phyloP scores from a whole-genome alignment of 1,139 yeast genomes.

The Lodderomyces oxycetoniae region DNA sequence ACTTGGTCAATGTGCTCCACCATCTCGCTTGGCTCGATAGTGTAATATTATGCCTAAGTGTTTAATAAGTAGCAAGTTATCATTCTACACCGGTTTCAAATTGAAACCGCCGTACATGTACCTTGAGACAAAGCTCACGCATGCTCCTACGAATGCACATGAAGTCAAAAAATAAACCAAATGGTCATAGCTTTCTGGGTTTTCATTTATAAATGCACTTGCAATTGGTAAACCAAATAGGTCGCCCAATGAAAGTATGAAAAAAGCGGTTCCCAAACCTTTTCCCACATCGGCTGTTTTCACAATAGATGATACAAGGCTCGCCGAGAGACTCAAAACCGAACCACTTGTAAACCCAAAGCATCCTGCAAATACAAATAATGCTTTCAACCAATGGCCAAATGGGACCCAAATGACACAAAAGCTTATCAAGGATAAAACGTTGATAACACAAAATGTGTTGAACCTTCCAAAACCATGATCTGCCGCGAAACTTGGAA shows the following conservation, averaged over 20 bases:
- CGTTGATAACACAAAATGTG: constrained; percentile 20
- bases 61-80: too few relatives aligned
- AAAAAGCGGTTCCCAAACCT: constrained; percentile 30
- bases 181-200: constrained; percentile 20
- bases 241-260: constrained; percentile 30
- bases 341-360: constrained; percentile 33
- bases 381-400: constrained; percentile 25
- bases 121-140: constrained; percentile 23
- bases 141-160: constrained; percentile 23
- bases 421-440: constrained; percentile 19
- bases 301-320: constrained; percentile 27
- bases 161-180: constrained; percentile 27
- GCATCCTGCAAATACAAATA: constrained; percentile 23
- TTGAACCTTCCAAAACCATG: constrained; percentile 27
- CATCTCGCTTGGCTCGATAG: too few relatives aligned
- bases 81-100: constrained; percentile 12
- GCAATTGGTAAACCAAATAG: constrained; percentile 34
- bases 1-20: too few relatives aligned
- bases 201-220: constrained; percentile 28
- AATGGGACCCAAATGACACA: constrained; percentile 26
- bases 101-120: constrained; percentile 25
- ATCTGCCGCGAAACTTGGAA: constrained; percentile 30
- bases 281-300: constrained; percentile 29
- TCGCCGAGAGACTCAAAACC: constrained; percentile 27
- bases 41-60: too few relatives aligned